Evolutionary conservation across 2,329 filamentous ascomycete species (phyloP).

Genomic region (Stachybotrys elegans): DNA sequence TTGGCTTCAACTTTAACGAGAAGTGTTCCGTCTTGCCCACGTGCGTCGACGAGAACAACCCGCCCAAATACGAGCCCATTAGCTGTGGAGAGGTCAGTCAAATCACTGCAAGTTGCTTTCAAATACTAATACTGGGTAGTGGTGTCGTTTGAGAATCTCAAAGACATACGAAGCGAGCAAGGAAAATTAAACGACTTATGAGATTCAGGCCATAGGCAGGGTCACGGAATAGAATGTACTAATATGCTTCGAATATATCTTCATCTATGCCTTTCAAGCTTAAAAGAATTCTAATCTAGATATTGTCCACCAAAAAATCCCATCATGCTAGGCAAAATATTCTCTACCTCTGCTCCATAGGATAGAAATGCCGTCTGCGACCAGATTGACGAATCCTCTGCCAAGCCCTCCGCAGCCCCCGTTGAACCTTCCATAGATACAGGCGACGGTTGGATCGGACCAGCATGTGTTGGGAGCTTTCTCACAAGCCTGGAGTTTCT

Average conservation of each 20-base stretch:
- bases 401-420: too few species aligned
- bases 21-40: slow-evolving; percentile 44
- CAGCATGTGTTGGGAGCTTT: too few species aligned
- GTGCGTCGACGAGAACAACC: slow-evolving; percentile 39
- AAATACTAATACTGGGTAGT: too few species aligned
- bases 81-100: slow-evolving; percentile 38
- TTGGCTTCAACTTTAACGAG: slow-evolving; percentile 48
- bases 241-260: too few species aligned
- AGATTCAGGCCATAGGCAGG: too few species aligned
- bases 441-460: too few species aligned
- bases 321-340: not conserved
- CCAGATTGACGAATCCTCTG: not conserved
- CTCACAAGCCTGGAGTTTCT: too few species aligned
- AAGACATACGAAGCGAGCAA: not conserved
- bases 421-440: too few species aligned
- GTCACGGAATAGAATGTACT: not conserved
- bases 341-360: not conserved
- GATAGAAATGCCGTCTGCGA: not conserved
- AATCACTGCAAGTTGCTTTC: too few species aligned
- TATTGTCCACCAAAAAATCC: not conserved
- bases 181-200: not conserved
- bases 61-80: slow-evolving; percentile 45
- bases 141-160: not conserved
- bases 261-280: too few species aligned
- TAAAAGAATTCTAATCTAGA: not conserved